A percentile compares a stretch with the other conserved stretches of the same genome.
Conservation (phyloP, 1,284 basidiomycete genomes). For the Lentinula novae-zelandiae region DNA sequence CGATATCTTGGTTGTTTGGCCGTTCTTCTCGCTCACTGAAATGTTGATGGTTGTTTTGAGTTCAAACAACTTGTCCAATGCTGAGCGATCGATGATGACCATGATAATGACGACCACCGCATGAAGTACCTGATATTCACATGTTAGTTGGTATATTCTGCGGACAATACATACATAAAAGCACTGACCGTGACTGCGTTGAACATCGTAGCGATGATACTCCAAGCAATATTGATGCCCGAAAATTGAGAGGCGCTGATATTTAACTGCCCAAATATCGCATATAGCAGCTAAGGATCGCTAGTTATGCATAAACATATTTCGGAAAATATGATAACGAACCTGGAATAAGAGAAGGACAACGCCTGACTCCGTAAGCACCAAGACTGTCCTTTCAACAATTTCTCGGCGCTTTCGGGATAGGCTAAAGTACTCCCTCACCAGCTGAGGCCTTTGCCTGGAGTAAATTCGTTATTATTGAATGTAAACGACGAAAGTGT, state of each 20-base stretch:
- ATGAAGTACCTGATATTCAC: neutral
- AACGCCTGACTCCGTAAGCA: neutral
- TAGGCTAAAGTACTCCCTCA: neutral
- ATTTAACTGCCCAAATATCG: conserved; percentile 1
- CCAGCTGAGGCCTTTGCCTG: neutral
- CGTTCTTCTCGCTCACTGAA: neutral
- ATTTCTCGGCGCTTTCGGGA: neutral
- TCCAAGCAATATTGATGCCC: neutral
- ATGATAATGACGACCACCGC: conserved; percentile 6
- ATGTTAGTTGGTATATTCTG: neutral
- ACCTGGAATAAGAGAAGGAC: conserved; percentile 6
- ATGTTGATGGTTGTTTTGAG: neutral
- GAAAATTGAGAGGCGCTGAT: conserved; percentile 2
- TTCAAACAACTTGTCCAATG: conserved; percentile 1
- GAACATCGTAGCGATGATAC: conserved; percentile 1
- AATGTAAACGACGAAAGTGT: neutral
- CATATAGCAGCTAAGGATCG: neutral
- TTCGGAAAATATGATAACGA: neutral
- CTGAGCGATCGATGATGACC: neutral
- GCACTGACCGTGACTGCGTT: neutral
- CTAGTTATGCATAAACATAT: neutral
- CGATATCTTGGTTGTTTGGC: neutral
- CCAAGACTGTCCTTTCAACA: neutral
- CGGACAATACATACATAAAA: neutral
- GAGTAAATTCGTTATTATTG: too few relatives aligned